These are phyloP conservation scores for Lizonia empirigonia DNA, from an alignment of 2,329 filamentous ascomycete genomes.

Conservation along the genomic window DNA sequence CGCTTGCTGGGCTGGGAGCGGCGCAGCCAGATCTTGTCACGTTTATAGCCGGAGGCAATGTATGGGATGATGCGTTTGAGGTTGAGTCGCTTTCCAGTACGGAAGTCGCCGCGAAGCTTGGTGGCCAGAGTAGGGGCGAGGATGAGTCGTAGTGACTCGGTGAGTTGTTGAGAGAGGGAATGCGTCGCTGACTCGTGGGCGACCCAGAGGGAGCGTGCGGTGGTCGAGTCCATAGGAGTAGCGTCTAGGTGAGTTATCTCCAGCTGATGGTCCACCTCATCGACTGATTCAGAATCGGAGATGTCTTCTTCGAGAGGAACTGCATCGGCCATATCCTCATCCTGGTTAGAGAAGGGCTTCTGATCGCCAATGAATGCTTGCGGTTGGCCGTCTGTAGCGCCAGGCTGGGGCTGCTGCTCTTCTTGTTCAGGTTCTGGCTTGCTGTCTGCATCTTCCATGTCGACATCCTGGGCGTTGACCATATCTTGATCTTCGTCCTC, in stretches of 20 bases:
- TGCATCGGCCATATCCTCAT: conserved; percentile 47
- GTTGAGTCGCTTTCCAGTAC: conserved; percentile 96
- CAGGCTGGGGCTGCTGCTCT: conserved; percentile 33
- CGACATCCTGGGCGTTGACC: conserved; percentile 44
- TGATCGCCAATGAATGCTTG: conserved; percentile 55
- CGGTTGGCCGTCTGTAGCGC: conserved; percentile 42
- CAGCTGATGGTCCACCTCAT: conserved; percentile 63
- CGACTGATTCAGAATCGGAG: conserved; percentile 43
- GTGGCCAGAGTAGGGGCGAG: conserved; percentile 92
- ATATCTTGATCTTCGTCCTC: conserved; percentile 40
- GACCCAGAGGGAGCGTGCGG: conserved; percentile 79
- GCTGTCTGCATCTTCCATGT: conserved; percentile 51
- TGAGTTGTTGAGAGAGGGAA: conserved; percentile 83
- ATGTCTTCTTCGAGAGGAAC: conserved; percentile 45
- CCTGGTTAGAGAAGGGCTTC: conserved; percentile 39
- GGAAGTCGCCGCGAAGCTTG: conserved; percentile 94
- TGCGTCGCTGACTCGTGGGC: conserved; percentile 85
- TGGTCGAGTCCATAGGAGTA: conserved; percentile 52
- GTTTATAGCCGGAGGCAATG: conserved; percentile 96
- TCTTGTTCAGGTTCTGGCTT: conserved; percentile 32
- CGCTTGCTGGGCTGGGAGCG: conserved; percentile 89
- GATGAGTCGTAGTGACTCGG: conserved; percentile 93
- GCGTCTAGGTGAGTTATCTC: conserved; percentile 71
- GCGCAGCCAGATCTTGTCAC: conserved; percentile 99
- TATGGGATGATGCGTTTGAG: conserved; percentile 99